These are phyloP conservation scores for Ceratocystis papillata DNA, from an alignment of 2,329 filamentous ascomycete genomes.

Conservation along the genomic window DNA sequence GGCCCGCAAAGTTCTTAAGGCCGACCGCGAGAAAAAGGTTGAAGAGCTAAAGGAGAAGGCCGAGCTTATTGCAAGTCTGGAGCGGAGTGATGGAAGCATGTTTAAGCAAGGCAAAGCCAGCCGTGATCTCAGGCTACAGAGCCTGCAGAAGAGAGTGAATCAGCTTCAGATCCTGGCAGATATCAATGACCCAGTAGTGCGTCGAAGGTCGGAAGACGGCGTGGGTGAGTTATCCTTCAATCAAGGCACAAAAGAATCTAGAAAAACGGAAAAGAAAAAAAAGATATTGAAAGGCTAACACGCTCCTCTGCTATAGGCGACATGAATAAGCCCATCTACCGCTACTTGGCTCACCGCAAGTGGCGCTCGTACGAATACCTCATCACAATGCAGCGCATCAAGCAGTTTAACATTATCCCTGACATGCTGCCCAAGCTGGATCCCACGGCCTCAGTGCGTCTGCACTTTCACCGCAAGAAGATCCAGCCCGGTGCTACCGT, in stretches of 20 bases:
- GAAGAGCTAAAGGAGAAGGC: slow-evolving; percentile 57
- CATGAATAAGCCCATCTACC: slow-evolving; percentile 94
- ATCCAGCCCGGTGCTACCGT: slow-evolving; percentile 70
- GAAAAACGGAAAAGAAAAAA: slow-evolving; percentile 20
- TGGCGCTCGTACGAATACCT: slow-evolving; percentile 76
- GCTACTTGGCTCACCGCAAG: slow-evolving; percentile 72
- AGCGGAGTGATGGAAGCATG: slow-evolving; percentile 46
- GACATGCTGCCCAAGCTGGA: slow-evolving; percentile 76
- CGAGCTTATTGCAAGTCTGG: slow-evolving; percentile 56
- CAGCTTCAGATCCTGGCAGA: slow-evolving; percentile 79
- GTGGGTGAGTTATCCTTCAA: slow-evolving; percentile 47
- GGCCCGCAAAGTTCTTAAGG: slow-evolving; percentile 69
- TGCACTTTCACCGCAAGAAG: slow-evolving; percentile 63
- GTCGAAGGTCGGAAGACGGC: slow-evolving; percentile 88
- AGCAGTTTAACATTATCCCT: slow-evolving; percentile 76
- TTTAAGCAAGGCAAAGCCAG: slow-evolving; percentile 51
- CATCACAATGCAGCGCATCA: slow-evolving; percentile 72
- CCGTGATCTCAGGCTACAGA: slow-evolving; percentile 56
- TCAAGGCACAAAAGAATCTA: no score
- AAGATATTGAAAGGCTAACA: slow-evolving; percentile 23
- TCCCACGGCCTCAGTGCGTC: slow-evolving; percentile 65
- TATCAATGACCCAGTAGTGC: slow-evolving; percentile 88
- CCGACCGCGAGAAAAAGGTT: slow-evolving; percentile 73
- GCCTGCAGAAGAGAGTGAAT: slow-evolving; percentile 63
- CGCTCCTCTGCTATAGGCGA: slow-evolving; percentile 49